Conservation (phyloP, 1,139 yeast species). For the Tardiomyces depauwii region DNA sequence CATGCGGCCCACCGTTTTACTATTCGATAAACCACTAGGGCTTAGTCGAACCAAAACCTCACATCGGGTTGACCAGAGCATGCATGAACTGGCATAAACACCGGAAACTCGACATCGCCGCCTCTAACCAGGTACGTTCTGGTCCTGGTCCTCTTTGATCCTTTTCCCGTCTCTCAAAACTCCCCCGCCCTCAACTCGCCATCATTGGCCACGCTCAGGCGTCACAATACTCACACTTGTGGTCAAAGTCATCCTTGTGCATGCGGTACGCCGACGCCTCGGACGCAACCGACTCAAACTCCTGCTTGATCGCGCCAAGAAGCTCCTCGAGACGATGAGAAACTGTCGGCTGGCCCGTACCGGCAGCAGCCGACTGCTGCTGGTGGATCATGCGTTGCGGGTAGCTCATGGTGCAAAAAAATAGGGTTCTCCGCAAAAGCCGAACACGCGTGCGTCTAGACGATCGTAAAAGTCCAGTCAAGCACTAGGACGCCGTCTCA, state of each 20-base stretch:
- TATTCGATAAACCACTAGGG: too few species aligned
- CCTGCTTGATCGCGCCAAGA: conserved; percentile 85
- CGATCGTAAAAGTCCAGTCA: not conserved
- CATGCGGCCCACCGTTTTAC: too few species aligned
- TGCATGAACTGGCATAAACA: too few species aligned
- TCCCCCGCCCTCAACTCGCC: not conserved
- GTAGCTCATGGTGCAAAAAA: conserved; percentile 2
- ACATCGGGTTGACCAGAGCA: too few species aligned
- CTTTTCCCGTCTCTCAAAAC: not conserved
- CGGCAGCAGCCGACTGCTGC: not conserved
- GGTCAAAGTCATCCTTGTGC: conserved; percentile 90
- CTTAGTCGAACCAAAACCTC: too few species aligned
- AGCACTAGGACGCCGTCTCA: too few species aligned
- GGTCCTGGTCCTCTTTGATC: too few species aligned
- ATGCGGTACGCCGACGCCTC: conserved; percentile 83
- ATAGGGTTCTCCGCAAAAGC: not conserved
- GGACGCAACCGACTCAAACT: conserved; percentile 74
- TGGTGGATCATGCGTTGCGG: conserved; percentile 7
- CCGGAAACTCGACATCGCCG: too few species aligned
- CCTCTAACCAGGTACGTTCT: too few species aligned
- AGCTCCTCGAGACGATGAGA: conserved; percentile 55
- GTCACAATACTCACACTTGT: conserved; percentile 44
- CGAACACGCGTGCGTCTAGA: not conserved
- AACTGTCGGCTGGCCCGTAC: conserved; percentile 12
- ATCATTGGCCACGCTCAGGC: too few species aligned